These are phyloP conservation scores for Boehmeria nivea DNA, from an alignment of 306 rosid species.

Conservation along the genomic window DNA sequence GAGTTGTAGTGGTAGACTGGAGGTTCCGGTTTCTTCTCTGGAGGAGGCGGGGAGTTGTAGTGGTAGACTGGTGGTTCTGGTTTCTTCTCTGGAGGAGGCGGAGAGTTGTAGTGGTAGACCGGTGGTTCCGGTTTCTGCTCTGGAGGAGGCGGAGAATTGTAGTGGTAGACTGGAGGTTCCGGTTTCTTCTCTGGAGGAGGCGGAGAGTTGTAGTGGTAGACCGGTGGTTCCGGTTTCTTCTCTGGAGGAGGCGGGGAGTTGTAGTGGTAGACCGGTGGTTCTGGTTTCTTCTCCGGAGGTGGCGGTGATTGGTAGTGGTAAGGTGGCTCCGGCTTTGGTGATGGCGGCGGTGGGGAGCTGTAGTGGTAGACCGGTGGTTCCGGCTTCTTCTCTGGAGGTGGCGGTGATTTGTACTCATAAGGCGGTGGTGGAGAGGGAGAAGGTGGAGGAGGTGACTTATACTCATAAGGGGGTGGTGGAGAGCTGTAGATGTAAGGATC, in stretches of 20 bases:
- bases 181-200: constrained; percentile 22
- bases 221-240: constrained; percentile 13
- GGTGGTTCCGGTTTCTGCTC: constrained; percentile 1
- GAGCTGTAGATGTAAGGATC: constrained; percentile 66
- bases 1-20: constrained; percentile 38
- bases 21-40: constrained; percentile 16
- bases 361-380: constrained; percentile 15
- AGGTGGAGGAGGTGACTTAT: constrained; percentile 10
- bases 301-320: constrained; percentile 18
- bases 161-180: constrained; percentile 9
- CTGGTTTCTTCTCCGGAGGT: constrained; percentile 10
- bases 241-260: constrained; percentile 19
- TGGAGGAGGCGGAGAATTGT: constrained; percentile 34
- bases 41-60: constrained; percentile 6
- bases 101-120: constrained; percentile 19
- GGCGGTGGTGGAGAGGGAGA: constrained; percentile 17
- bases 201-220: not conserved
- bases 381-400: constrained; percentile 18
- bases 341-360: constrained; percentile 14
- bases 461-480: constrained; percentile 54
- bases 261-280: constrained; percentile 5
- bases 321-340: constrained; percentile 9
- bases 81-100: constrained; percentile 43
- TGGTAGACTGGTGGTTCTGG: constrained; percentile 1
- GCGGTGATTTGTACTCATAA: constrained; percentile 29